Conservation (phyloP, 2,329 filamentous ascomycete genomes). For the Akanthomyces uredinophilus region DNA sequence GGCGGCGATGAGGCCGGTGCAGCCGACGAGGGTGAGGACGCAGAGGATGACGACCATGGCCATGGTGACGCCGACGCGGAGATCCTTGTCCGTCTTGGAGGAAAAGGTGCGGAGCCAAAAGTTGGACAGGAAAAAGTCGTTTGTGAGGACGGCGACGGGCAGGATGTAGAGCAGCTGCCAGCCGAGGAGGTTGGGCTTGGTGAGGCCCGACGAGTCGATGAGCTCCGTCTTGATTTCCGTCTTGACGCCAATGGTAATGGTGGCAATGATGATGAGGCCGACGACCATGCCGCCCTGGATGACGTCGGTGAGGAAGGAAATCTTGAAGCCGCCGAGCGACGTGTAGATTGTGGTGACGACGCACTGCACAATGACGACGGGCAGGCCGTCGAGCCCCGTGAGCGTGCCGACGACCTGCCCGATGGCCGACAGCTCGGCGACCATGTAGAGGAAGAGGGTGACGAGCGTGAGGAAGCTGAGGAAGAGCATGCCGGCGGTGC, state of each 20-base stretch:
- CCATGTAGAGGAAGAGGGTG: constrained; percentile 83
- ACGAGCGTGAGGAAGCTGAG: constrained; percentile 73
- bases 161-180: constrained; percentile 86
- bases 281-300: constrained; percentile 76
- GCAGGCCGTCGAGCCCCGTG: constrained; percentile 69
- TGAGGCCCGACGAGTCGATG: constrained; percentile 63
- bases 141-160: constrained; percentile 73
- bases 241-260: constrained; percentile 72
- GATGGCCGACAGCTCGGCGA: constrained; percentile 74
- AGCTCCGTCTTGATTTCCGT: constrained; percentile 65
- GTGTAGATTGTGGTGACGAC: constrained; percentile 78
- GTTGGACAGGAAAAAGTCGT: constrained; percentile 80
- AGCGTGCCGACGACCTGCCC: constrained; percentile 72
- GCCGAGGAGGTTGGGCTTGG: constrained; percentile 65
- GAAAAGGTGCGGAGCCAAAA: constrained; percentile 85
- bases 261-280: constrained; percentile 67
- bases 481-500: constrained; percentile 62
- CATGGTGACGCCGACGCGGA: constrained; percentile 68
- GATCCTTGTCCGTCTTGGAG: constrained; percentile 70
- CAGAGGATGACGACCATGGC: constrained; percentile 60
- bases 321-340: constrained; percentile 74
- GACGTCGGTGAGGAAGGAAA: constrained; percentile 80
- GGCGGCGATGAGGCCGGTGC: constrained; percentile 67
- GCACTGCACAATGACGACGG: constrained; percentile 72
- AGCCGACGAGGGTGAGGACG: constrained; percentile 68